Evolutionary conservation across 257 asterid genomes (phyloP).

Genomic region (Misopates orontium): DNA sequence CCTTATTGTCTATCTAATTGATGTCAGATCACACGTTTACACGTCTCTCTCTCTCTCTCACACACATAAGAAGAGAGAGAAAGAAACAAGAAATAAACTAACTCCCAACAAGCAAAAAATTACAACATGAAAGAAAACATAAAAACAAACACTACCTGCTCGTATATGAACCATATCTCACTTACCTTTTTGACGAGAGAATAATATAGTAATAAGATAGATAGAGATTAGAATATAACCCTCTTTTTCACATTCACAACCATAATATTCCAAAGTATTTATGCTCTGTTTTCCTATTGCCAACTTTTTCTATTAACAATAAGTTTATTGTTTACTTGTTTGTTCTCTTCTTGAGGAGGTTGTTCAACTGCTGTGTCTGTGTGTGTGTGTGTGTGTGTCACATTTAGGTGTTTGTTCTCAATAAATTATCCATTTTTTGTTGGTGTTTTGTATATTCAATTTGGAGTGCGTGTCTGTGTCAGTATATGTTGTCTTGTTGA

Average conservation of each 20-base stretch:
- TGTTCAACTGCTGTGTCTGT: slow-evolving; percentile 29
- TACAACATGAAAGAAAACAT: slow-evolving; percentile 19
- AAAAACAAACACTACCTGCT: slow-evolving; percentile 5
- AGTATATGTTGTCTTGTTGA: slow-evolving; percentile 29
- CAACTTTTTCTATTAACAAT: slow-evolving; percentile 4
- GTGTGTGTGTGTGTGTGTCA: slow-evolving; percentile 32
- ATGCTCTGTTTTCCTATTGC: slow-evolving; percentile 31
- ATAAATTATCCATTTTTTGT: slow-evolving; percentile 31
- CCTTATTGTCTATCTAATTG: slow-evolving; percentile 29
- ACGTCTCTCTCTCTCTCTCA: slow-evolving; percentile 25
- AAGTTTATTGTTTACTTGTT: slow-evolving; percentile 22
- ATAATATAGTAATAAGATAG: neutral
- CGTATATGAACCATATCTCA: slow-evolving; percentile 30
- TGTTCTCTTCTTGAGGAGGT: slow-evolving; percentile 27
- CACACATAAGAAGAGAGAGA: slow-evolving; percentile 11
- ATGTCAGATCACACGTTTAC: slow-evolving; percentile 33
- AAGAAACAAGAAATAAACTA: slow-evolving; percentile 16
- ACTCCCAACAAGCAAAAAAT: slow-evolving; percentile 24
- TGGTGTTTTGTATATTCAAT: neutral
- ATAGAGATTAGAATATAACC: slow-evolving; percentile 9
- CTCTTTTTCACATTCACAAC: slow-evolving; percentile 31
- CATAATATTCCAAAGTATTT: slow-evolving; percentile 30
- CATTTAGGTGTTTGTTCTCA: slow-evolving; percentile 32
- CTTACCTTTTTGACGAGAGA: slow-evolving; percentile 22
- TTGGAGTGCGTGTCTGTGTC: slow-evolving; percentile 18